Percentiles rank a stretch among this genome's conserved stretches.
These are phyloP conservation scores for Epichloe glyceriae DNA, from an alignment of 2,329 filamentous ascomycete genomes.

Conservation along the genomic window DNA sequence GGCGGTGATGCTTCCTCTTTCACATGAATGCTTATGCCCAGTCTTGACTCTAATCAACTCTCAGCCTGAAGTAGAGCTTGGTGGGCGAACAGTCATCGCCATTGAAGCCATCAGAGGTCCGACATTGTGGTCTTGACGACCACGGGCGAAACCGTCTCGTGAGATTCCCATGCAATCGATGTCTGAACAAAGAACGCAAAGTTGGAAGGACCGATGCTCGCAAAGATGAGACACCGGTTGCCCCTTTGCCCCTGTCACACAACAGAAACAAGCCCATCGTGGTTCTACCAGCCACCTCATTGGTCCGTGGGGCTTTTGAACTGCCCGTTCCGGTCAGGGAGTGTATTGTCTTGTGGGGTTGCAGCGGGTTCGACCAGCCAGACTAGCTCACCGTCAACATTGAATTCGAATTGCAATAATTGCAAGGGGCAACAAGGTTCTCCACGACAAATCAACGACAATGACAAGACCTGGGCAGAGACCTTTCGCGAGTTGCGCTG, in stretches of 20 bases:
- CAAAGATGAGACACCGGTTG: slow-evolving; percentile 3
- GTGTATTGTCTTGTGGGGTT: not conserved
- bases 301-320: not conserved
- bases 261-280: slow-evolving; percentile 1
- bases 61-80: not conserved
- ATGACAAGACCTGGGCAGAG: too few relatives aligned
- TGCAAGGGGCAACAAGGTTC: too few relatives aligned
- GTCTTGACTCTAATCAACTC: too few relatives aligned
- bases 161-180: not conserved
- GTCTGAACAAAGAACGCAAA: slow-evolving; percentile 2
- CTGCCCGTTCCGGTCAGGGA: not conserved
- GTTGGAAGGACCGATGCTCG: not conserved
- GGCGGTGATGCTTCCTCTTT: too few relatives aligned
- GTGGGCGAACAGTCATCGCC: not conserved
- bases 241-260: not conserved
- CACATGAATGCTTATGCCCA: too few relatives aligned
- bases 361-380: too few relatives aligned
- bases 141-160: not conserved
- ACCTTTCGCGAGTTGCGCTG: too few relatives aligned
- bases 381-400: too few relatives aligned
- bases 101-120: not conserved
- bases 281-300: not conserved
- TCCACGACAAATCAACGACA: too few relatives aligned
- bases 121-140: not conserved
- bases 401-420: too few relatives aligned